phyloP scores from a whole-genome alignment of 2,329 filamentous ascomycete species.

The Leptosphaerulina australis region DNA sequence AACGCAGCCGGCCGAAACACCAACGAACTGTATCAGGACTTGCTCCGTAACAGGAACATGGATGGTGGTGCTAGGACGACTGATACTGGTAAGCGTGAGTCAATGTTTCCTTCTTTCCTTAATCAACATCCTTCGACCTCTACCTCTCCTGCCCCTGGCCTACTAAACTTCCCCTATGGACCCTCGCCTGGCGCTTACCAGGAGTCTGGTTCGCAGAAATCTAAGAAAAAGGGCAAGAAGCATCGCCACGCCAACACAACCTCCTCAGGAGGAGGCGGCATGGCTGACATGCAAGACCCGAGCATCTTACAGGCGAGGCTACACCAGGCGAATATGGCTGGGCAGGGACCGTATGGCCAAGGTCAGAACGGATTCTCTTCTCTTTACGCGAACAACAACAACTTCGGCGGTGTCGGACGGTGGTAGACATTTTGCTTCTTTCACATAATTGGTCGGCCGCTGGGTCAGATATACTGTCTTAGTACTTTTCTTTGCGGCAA shows the following conservation, averaged over 20 bases:
- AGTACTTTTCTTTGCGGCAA: slow-evolving; percentile 36
- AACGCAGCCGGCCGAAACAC: slow-evolving; percentile 72
- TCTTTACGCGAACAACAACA: slow-evolving; percentile 72
- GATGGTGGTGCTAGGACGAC: slow-evolving; percentile 72
- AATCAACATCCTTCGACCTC: slow-evolving; percentile 84
- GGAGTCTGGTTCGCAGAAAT: slow-evolving; percentile 87
- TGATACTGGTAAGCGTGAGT: slow-evolving; percentile 97
- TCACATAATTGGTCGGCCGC: slow-evolving; percentile 39
- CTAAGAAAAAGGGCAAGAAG: slow-evolving; percentile 99
- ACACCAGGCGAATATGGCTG: slow-evolving; percentile 82
- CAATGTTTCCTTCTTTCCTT: slow-evolving; percentile 89
- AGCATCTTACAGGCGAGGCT: slow-evolving; percentile 98
- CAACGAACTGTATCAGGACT: slow-evolving; percentile 75
- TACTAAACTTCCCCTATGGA: slow-evolving; percentile 91
- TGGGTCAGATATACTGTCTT: slow-evolving; percentile 41
- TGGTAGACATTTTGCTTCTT: slow-evolving; percentile 46
- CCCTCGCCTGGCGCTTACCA: slow-evolving; percentile 83
- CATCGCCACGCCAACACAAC: slow-evolving; percentile 99
- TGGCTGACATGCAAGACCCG: slow-evolving; percentile 99
- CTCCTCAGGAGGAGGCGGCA: slow-evolving; percentile 98
- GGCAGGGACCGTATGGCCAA: slow-evolving; percentile 89
- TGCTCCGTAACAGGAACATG: slow-evolving; percentile 70
- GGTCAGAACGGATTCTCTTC: slow-evolving; percentile 89
- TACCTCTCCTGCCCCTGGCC: slow-evolving; percentile 86
- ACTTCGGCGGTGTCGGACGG: slow-evolving; percentile 49